Conservation (phyloP, 176 grass and related monocot genomes). For the Musa acuminata region DNA sequence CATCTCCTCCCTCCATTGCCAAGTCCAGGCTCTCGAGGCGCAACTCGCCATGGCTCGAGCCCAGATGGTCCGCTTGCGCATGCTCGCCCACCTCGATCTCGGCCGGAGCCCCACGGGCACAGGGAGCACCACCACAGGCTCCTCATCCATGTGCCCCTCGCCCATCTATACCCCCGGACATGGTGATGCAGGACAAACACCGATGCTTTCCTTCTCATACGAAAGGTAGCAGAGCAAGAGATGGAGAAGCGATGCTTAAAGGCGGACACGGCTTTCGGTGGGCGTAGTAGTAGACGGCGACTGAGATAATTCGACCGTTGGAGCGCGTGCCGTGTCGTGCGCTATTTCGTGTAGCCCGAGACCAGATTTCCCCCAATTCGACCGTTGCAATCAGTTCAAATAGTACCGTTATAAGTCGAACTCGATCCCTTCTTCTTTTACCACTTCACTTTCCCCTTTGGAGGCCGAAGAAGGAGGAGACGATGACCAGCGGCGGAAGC, state of each 20-base stretch:
- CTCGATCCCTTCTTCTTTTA: too few relatives aligned
- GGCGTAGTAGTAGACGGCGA: too few relatives aligned
- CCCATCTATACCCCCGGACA: too few relatives aligned
- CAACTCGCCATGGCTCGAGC: slow-evolving; percentile 90
- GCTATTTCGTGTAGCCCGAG: too few relatives aligned
- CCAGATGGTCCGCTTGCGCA: slow-evolving; percentile 61
- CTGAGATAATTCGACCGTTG: not conserved
- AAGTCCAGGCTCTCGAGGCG: slow-evolving; percentile 76
- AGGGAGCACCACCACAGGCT: slow-evolving; percentile 25
- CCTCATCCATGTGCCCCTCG: slow-evolving; percentile 47
- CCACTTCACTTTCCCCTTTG: not conserved
- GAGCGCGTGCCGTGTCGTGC: not conserved
- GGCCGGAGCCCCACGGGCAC: not conserved
- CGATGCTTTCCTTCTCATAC: too few relatives aligned
- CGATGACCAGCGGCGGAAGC: not conserved
- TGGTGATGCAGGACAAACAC: not conserved
- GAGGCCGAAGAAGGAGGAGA: not conserved
- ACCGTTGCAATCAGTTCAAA: slow-evolving; percentile 2
- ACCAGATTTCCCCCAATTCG: not conserved
- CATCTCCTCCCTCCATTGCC: slow-evolving; percentile 88
- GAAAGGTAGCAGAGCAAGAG: not conserved
- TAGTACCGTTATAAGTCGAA: too few relatives aligned
- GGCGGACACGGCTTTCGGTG: not conserved
- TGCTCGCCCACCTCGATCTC: slow-evolving; percentile 45
- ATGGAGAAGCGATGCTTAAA: not conserved